Evolutionary conservation across 2,329 filamentous ascomycete species (phyloP).

Genomic region (Penicillium sp.): DNA sequence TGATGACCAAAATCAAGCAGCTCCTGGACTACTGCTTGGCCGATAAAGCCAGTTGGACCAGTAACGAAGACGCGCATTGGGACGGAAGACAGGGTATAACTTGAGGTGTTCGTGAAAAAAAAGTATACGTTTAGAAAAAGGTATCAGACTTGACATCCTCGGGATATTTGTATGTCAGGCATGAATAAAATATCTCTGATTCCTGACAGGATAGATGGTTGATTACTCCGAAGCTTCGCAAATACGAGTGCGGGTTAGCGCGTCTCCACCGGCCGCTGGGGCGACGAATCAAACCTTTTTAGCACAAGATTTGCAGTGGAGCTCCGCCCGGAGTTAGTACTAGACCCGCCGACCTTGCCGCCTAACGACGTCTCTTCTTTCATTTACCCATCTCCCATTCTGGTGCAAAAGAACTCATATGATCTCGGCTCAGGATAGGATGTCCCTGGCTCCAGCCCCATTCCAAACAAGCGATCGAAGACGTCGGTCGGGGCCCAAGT

Average conservation of each 20-base stretch:
- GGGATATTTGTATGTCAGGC: not conserved
- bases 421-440: not conserved
- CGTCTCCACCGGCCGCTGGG: not conserved
- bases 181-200: too few relatives aligned
- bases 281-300: not conserved
- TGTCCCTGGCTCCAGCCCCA: not conserved
- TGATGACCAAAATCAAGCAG: conserved; percentile 45
- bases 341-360: not conserved
- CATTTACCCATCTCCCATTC: not conserved
- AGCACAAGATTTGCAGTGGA: not conserved
- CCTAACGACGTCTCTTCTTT: not conserved
- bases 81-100: not conserved
- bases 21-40: conserved; percentile 43
- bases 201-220: not conserved
- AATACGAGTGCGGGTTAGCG: conserved; percentile 20
- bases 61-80: conserved; percentile 35
- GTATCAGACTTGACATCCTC: too few relatives aligned
- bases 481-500: conserved; percentile 54
- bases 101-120: not conserved
- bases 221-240: not conserved
- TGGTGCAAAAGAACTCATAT: not conserved
- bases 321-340: conserved; percentile 1
- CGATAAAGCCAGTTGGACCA: conserved; percentile 51
- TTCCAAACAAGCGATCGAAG: not conserved
- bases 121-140: too few relatives aligned